Percentiles rank a stretch among this genome's conserved stretches.
phyloP scores from a whole-genome alignment of 192 early-diverging fungal genomes.

The Linnemannia schmuckeri region DNA sequence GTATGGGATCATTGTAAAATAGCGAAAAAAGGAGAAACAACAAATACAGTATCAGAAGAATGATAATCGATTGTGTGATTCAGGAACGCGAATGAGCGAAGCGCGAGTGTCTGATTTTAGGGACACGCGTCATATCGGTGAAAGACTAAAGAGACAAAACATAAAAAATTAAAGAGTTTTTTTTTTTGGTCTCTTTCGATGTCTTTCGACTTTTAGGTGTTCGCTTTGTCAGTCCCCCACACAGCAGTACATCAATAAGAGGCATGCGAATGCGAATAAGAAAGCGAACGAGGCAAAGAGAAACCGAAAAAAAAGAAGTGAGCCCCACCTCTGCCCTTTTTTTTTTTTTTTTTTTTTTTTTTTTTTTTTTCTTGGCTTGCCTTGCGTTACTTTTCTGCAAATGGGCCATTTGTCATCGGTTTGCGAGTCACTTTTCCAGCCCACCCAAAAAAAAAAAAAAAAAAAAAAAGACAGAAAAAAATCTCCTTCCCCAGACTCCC shows the following conservation, averaged over 20 bases:
- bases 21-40: not conserved
- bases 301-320: too few relatives aligned
- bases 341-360: too few relatives aligned
- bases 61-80: not conserved
- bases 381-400: not conserved
- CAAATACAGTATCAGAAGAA: not conserved
- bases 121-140: not conserved
- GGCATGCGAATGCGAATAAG: too few relatives aligned
- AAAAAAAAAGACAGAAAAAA: not conserved
- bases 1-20: not conserved
- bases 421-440: constrained; percentile 1
- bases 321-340: not conserved
- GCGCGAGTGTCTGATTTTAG: not conserved
- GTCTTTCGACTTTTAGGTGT: too few relatives aligned
- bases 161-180: too few relatives aligned
- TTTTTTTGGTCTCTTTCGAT: not conserved
- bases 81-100: not conserved
- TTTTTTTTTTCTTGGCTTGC: too few relatives aligned
- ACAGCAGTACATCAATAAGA: too few relatives aligned
- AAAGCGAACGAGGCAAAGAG: too few relatives aligned
- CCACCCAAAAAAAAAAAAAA: not conserved
- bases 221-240: too few relatives aligned
- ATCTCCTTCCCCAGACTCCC: not conserved
- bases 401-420: not conserved
- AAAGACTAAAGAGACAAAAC: constrained; percentile 1